These are phyloP conservation scores for Pseudoscleropodium purum DNA, from an alignment of 225 moss, liverwort and hornwort species.

Conservation along the genomic window DNA sequence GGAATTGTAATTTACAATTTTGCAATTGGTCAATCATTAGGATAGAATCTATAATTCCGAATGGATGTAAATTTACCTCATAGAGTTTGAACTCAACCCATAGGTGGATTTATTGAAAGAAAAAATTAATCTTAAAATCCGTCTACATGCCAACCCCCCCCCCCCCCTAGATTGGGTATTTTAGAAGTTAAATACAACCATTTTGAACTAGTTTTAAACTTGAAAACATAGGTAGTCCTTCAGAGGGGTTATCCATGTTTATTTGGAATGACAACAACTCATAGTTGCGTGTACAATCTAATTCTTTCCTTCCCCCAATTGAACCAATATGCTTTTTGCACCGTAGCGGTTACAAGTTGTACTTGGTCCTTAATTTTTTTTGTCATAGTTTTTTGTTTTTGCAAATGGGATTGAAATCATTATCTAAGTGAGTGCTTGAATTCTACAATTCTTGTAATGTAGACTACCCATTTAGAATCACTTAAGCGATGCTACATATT, in stretches of 20 bases:
- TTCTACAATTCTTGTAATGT: too few relatives aligned
- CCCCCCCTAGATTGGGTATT: too few relatives aligned
- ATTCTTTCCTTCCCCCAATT: neutral
- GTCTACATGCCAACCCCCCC: too few relatives aligned
- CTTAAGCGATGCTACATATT: too few relatives aligned
- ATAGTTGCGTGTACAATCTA: neutral
- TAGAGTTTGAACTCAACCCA: too few relatives aligned
- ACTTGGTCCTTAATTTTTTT: neutral
- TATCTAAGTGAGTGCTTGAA: neutral
- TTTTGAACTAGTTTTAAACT: neutral
- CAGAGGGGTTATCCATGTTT: rapidly evolving
- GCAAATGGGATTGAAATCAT: neutral
- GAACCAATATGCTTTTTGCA: rapidly evolving
- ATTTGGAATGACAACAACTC: neutral
- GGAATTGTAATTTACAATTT: too few relatives aligned
- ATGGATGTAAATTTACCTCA: too few relatives aligned
- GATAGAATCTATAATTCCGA: too few relatives aligned
- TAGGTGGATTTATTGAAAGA: too few relatives aligned
- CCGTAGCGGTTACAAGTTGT: neutral
- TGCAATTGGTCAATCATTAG: too few relatives aligned
- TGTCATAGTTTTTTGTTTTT: rapidly evolving
- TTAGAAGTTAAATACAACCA: neutral
- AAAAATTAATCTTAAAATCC: too few relatives aligned
- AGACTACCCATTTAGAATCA: too few relatives aligned
- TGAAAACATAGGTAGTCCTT: rapidly evolving